Evolutionary conservation across 768 basidiomycete genomes (phyloP).

Genomic region (Pisolithus microcarpus): DNA sequence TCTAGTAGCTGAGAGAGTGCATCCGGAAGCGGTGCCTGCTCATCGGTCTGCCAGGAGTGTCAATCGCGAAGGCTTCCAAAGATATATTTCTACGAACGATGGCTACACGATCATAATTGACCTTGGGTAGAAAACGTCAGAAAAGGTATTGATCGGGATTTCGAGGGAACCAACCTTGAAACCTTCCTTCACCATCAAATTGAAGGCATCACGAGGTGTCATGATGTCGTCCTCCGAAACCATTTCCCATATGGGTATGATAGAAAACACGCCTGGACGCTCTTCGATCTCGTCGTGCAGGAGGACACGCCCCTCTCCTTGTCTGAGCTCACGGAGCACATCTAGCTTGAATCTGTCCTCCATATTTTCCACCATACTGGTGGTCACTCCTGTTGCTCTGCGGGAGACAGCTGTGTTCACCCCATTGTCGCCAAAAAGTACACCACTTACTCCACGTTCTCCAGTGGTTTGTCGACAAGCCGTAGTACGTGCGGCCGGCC

Average conservation of each 20-base stretch:
- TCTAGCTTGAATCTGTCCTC: slow-evolving; percentile 84
- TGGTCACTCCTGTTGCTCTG: slow-evolving; percentile 91
- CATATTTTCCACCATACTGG: slow-evolving; percentile 85
- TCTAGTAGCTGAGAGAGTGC: slow-evolving; percentile 75
- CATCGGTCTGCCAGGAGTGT: slow-evolving; percentile 67
- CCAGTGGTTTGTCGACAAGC: slow-evolving; percentile 77
- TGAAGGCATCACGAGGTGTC: slow-evolving; percentile 79
- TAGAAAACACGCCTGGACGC: slow-evolving; percentile 78
- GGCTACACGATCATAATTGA: slow-evolving; percentile 83
- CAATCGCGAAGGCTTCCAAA: background rate
- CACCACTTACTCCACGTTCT: slow-evolving; percentile 81
- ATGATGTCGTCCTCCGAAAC: slow-evolving; percentile 76
- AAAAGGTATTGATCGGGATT: background rate
- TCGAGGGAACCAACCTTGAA: slow-evolving; percentile 42
- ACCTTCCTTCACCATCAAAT: slow-evolving; percentile 67
- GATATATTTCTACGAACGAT: slow-evolving; percentile 49
- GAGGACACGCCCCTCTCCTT: slow-evolving; percentile 66
- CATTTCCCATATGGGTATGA: slow-evolving; percentile 93
- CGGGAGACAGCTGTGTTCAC: background rate
- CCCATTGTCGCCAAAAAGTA: background rate
- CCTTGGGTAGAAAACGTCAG: slow-evolving; percentile 33
- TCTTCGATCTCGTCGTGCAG: slow-evolving; percentile 97
- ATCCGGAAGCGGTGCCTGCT: slow-evolving; percentile 90
- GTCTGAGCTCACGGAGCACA: slow-evolving; percentile 72
- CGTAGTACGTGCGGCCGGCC: slow-evolving; percentile 88